A percentile compares a stretch with the other conserved stretches of the same genome.
Conservation (phyloP, 169 alveolate genomes). For the Cryptosporidium ubiquitum region DNA sequence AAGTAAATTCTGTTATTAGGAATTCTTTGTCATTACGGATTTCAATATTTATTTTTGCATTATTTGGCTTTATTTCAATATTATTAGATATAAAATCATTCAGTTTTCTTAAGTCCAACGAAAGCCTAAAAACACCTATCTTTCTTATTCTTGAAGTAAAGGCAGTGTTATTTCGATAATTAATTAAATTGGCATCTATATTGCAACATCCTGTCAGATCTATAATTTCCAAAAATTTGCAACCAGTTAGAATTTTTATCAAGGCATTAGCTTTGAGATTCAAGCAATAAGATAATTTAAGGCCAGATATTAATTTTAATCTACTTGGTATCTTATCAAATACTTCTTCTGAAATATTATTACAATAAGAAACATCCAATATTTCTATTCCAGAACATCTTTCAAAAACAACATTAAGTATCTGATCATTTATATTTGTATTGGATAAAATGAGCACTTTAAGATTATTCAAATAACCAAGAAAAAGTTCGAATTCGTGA, state of each 20-base stretch:
- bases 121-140: constrained; percentile 16
- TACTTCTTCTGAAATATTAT: neutral
- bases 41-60: neutral
- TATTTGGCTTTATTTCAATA: neutral
- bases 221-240: constrained; percentile 21
- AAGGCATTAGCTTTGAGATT: constrained; percentile 3
- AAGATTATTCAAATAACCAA: constrained; percentile 7
- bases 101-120: constrained; percentile 5
- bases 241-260: constrained; percentile 7
- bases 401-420: neutral
- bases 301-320: constrained; percentile 2
- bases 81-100: neutral
- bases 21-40: constrained; percentile 7
- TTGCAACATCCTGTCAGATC: constrained; percentile 42
- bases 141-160: neutral
- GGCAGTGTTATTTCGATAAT: neutral
- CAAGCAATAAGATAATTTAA: constrained; percentile 38
- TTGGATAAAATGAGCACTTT: constrained; percentile 21
- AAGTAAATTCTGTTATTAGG: constrained; percentile 11
- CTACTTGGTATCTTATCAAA: constrained; percentile 4
- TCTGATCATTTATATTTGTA: neutral
- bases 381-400: constrained; percentile 21
- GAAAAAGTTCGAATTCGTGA: constrained; percentile 1
- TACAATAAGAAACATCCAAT: constrained; percentile 37
- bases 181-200: neutral